These are phyloP conservation scores for Ascocoryne sarcoides DNA, from an alignment of 2,329 filamentous ascomycete genomes.

Conservation along the genomic window DNA sequence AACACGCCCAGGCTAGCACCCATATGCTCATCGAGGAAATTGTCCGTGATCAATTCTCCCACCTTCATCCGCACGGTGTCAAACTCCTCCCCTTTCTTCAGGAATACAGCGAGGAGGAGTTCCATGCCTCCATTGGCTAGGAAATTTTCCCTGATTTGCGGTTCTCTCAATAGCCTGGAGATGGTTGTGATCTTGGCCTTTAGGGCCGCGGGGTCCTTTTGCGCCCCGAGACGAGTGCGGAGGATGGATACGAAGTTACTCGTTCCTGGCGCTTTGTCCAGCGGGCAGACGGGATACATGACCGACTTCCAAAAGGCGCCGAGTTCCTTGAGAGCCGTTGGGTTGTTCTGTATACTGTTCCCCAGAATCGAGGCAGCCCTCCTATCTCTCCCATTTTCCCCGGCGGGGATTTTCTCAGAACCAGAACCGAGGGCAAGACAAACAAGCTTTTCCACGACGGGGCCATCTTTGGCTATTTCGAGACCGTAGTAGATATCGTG, in stretches of 20 bases:
- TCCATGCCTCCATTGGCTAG: constrained; percentile 44
- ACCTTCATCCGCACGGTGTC: constrained; percentile 43
- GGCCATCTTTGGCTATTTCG: constrained; percentile 48
- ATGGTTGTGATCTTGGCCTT: constrained; percentile 39
- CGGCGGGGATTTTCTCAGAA: constrained; percentile 14
- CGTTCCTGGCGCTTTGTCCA: constrained; percentile 3
- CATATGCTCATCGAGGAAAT: constrained; percentile 58
- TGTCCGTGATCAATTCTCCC: constrained; percentile 52
- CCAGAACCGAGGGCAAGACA: constrained; percentile 38
- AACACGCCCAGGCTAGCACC: constrained; percentile 49
- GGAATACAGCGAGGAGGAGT: constrained; percentile 44
- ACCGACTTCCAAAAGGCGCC: constrained; percentile 36
- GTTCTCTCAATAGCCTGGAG: constrained; percentile 47
- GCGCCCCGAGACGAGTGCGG: constrained; percentile 12
- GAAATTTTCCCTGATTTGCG: constrained; percentile 45
- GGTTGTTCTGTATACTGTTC: constrained; percentile 56
- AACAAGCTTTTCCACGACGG: constrained; percentile 45
- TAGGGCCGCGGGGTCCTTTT: constrained; percentile 22
- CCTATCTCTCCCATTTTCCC: constrained; percentile 18
- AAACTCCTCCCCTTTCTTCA: constrained; percentile 39
- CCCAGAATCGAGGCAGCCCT: constrained; percentile 49
- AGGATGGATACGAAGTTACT: constrained; percentile 22
- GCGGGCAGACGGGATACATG: constrained; percentile 20
- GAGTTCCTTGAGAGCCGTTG: constrained; percentile 46
- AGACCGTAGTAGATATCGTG: constrained; percentile 64